A percentile compares a stretch with the other conserved stretches of the same genome.
These are phyloP conservation scores for Solanum chmielewskii DNA, from an alignment of 257 asterid genomes.

Conservation along the genomic window DNA sequence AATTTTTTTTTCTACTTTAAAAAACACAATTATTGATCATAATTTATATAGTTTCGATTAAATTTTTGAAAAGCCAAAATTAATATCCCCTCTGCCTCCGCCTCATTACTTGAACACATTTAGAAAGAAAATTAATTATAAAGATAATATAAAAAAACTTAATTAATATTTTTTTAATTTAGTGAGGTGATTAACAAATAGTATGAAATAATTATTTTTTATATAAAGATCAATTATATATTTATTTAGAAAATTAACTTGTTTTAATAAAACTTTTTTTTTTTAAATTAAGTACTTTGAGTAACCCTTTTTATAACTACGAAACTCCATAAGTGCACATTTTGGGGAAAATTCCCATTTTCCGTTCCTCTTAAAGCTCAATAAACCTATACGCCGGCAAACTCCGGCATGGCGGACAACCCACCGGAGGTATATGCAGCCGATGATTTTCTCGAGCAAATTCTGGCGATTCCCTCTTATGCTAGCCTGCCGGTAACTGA, in stretches of 20 bases:
- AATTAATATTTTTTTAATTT: too few relatives aligned
- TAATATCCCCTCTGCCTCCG: fast-evolving
- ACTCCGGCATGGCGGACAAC: conserved; percentile 32
- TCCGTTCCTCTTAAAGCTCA: not conserved
- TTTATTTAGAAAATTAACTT: not conserved
- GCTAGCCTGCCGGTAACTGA: conserved; percentile 34
- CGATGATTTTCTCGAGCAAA: conserved; percentile 72
- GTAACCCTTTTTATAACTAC: not conserved
- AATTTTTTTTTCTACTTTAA: too few relatives aligned
- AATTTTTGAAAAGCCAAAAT: not conserved
- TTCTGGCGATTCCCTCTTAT: conserved; percentile 54
- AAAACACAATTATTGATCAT: too few relatives aligned
- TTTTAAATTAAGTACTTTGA: not conserved
- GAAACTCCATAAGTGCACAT: not conserved
- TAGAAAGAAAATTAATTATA: too few relatives aligned
- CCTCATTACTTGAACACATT: too few relatives aligned
- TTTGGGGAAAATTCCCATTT: not conserved
- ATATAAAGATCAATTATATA: too few relatives aligned
- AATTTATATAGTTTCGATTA: not conserved
- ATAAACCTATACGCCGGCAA: not conserved
- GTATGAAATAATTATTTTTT: too few relatives aligned
- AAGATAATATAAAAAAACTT: too few relatives aligned
- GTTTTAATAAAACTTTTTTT: not conserved
- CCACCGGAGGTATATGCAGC: conserved; percentile 44
- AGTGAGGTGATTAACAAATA: not conserved